These are phyloP conservation scores for Metschnikowia noctiluminum DNA, from an alignment of 805 yeast species.

Conservation along the genomic window DNA sequence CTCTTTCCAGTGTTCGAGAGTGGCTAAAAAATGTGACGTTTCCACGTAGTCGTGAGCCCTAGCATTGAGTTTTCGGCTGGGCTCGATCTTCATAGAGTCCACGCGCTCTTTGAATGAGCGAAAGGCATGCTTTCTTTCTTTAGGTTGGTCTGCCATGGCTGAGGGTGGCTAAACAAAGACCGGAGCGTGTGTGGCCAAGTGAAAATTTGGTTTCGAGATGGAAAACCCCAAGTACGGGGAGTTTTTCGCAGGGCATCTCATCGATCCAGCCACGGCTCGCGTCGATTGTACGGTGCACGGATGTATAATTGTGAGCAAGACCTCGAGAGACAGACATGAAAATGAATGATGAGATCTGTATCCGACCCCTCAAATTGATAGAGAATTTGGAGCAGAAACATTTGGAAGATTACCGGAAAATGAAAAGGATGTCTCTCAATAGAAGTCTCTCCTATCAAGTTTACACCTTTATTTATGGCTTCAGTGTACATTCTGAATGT, in stretches of 20 bases:
- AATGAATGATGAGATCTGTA: no score
- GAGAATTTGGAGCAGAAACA: no score
- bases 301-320: neutral
- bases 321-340: no score
- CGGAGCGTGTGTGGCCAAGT: neutral
- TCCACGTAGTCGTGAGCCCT: conserved; percentile 70
- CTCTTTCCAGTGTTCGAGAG: conserved; percentile 85
- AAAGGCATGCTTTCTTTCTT: conserved; percentile 53
- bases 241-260: conserved; percentile 14
- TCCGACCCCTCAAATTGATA: no score
- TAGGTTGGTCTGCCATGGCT: conserved; percentile 4
- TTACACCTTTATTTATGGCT: no score
- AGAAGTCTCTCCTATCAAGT: no score
- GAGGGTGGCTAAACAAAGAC: neutral
- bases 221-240: neutral
- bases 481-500: no score
- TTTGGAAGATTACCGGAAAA: no score
- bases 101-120: conserved; percentile 80
- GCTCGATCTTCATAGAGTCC: conserved; percentile 80
- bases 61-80: conserved; percentile 50
- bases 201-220: neutral
- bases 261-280: conserved; percentile 1
- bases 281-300: conserved; percentile 13
- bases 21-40: conserved; percentile 72
- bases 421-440: no score